phyloP scores from a whole-genome alignment of 768 basidiomycete genomes.

The Steccherinum ochraceum region DNA sequence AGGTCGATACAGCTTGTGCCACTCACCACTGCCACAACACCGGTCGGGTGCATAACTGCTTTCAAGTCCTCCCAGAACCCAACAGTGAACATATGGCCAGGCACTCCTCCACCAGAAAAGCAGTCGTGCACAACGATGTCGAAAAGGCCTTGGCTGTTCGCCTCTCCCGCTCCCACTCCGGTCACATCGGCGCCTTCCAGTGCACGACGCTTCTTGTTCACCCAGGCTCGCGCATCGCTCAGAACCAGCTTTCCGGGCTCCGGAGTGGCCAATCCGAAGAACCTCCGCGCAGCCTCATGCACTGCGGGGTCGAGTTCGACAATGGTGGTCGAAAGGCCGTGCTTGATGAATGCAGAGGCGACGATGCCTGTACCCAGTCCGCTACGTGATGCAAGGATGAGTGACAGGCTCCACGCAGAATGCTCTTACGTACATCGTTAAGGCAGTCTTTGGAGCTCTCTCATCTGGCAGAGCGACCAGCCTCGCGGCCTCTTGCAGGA shows the following conservation, averaged over 20 bases:
- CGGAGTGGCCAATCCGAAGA: slow-evolving; percentile 73
- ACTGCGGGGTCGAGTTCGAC: slow-evolving; percentile 94
- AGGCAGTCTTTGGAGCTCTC: slow-evolving; percentile 29
- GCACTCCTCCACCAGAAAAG: slow-evolving; percentile 92
- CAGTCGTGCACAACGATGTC: slow-evolving; percentile 86
- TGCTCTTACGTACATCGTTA: slow-evolving; percentile 53
- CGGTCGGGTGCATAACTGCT: slow-evolving; percentile 56
- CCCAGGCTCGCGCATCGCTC: slow-evolving; percentile 72
- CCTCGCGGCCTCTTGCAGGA: slow-evolving; percentile 80
- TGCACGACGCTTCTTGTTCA: slow-evolving; percentile 33
- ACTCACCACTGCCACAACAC: slow-evolving; percentile 76
- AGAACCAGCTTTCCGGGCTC: slow-evolving; percentile 57
- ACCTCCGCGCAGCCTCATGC: slow-evolving; percentile 71
- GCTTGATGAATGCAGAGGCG: slow-evolving; percentile 64
- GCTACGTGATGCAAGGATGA: slow-evolving; percentile 31
- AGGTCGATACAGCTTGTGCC: background rate
- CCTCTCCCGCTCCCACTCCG: slow-evolving; percentile 21
- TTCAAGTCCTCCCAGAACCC: slow-evolving; percentile 81
- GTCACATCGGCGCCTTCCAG: slow-evolving; percentile 13
- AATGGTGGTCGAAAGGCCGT: slow-evolving; percentile 68
- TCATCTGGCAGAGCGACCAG: slow-evolving; percentile 50
- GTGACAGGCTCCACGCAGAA: background rate
- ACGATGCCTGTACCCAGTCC: slow-evolving; percentile 87
- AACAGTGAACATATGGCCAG: slow-evolving; percentile 73
- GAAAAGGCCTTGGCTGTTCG: slow-evolving; percentile 32